These are phyloP conservation scores for Rosa chinensis DNA, from an alignment of 306 rosid genomes.

Conservation along the genomic window DNA sequence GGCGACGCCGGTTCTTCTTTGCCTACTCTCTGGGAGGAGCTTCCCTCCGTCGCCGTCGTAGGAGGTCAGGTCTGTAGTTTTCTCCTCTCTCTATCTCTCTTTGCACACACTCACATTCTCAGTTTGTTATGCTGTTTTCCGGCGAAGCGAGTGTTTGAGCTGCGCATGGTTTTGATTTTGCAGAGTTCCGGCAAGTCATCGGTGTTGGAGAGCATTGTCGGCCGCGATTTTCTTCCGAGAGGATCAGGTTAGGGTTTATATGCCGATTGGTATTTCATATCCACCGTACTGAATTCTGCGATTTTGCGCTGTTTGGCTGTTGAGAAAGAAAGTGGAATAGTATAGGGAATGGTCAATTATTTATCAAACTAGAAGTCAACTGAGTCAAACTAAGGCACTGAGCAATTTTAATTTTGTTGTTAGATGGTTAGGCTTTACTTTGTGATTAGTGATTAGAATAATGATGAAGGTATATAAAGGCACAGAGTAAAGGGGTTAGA, in stretches of 20 bases:
- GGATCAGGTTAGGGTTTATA: conserved; percentile 59
- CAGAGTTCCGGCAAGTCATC: conserved; percentile 88
- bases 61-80: conserved; percentile 31
- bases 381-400: conserved; percentile 13
- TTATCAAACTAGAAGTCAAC: conserved; percentile 1
- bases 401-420: neutral
- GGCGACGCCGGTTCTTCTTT: conserved; percentile 39
- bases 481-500: neutral
- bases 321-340: conserved; percentile 11
- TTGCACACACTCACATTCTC: neutral
- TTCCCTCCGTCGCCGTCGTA: conserved; percentile 45
- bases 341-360: neutral
- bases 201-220: conserved; percentile 78
- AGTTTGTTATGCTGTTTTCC: neutral
- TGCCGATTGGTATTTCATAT: neutral
- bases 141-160: neutral
- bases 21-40: conserved; percentile 47
- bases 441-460: conserved; percentile 1
- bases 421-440: neutral
- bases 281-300: neutral
- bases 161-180: conserved; percentile 24
- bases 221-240: conserved; percentile 87
- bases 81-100: neutral
- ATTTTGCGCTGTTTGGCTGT: conserved; percentile 16
- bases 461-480: neutral